Evolutionary conservation across 2,329 filamentous ascomycete species (phyloP).

Genomic region (Coccinonectria pachysandricola): DNA sequence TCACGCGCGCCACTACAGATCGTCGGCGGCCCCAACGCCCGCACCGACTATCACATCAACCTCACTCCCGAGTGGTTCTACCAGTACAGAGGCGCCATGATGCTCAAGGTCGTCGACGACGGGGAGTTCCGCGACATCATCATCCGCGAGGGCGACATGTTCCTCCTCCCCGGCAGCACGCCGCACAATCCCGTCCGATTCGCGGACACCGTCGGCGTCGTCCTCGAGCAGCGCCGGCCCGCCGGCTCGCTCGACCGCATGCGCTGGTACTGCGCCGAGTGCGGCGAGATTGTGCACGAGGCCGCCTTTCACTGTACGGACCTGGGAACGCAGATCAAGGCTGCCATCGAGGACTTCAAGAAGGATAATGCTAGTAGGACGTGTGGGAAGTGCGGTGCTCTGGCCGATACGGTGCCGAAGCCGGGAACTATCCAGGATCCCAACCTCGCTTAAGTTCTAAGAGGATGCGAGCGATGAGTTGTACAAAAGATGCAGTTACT

Average conservation of each 20-base stretch:
- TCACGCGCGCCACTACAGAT: slow-evolving; percentile 43
- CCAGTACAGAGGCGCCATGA: slow-evolving; percentile 87
- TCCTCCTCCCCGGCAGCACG: slow-evolving; percentile 85
- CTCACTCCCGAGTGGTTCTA: slow-evolving; percentile 96
- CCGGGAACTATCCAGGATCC: slow-evolving; percentile 49
- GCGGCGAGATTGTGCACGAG: slow-evolving; percentile 69
- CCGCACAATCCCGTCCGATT: slow-evolving; percentile 94
- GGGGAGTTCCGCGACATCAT: slow-evolving; percentile 68
- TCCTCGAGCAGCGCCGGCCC: slow-evolving; percentile 77
- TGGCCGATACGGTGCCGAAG: slow-evolving; percentile 62
- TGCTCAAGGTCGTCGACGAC: slow-evolving; percentile 79
- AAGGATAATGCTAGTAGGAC: slow-evolving; percentile 55
- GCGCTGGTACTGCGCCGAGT: slow-evolving; percentile 80
- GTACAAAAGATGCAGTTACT: no score
- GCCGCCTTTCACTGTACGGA: slow-evolving; percentile 80
- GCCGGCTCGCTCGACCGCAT: slow-evolving; percentile 61
- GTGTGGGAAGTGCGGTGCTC: slow-evolving; percentile 64
- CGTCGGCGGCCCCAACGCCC: slow-evolving; percentile 89
- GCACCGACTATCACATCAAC: slow-evolving; percentile 98
- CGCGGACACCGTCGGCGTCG: slow-evolving; percentile 84
- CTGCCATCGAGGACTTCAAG: slow-evolving; percentile 75
- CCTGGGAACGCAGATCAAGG: slow-evolving; percentile 89
- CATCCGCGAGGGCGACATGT: slow-evolving; percentile 89
- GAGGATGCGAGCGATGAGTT: no score
- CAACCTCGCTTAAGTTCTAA: slow-evolving; percentile 38